Evolutionary conservation across 1,284 basidiomycete species (phyloP).

Genomic region (Phellopilus nigrolimitatus): DNA sequence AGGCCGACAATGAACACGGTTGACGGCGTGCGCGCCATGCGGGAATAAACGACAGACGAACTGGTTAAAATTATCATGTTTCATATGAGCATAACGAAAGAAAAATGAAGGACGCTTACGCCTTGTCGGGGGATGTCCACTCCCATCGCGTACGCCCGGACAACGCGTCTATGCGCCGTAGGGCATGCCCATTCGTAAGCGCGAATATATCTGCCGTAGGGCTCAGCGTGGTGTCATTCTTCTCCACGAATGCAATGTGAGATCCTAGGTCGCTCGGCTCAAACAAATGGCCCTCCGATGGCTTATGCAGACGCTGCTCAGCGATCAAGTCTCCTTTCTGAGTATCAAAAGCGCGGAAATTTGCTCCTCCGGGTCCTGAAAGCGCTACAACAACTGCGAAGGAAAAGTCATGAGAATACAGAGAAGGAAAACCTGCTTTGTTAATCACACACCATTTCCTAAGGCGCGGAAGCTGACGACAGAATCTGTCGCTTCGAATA

Average conservation of each 20-base stretch:
- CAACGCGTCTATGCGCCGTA: conserved; percentile 43
- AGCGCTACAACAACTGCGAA: conserved; percentile 61
- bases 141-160: conserved; percentile 57
- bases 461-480: conserved; percentile 67
- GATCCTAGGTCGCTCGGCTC: conserved; percentile 49
- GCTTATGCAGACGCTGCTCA: conserved; percentile 58
- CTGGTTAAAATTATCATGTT: conserved; percentile 33
- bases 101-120: too few species aligned
- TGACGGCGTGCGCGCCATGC: conserved; percentile 47
- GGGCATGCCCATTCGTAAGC: conserved; percentile 55
- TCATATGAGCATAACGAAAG: neutral
- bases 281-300: conserved; percentile 38
- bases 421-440: neutral
- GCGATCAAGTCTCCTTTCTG: conserved; percentile 64
- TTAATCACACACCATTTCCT: conserved; percentile 55
- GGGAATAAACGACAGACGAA: conserved; percentile 61
- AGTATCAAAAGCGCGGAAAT: conserved; percentile 65
- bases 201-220: conserved; percentile 43
- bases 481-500: conserved; percentile 62
- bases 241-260: conserved; percentile 34
- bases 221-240: conserved; percentile 24
- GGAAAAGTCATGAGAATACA: neutral
- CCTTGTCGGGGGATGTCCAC: conserved; percentile 60
- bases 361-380: conserved; percentile 72
- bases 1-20: conserved; percentile 68